Evolutionary conservation across 176 grass and related monocot species (phyloP).

Genomic region (Lolium multiflorum): DNA sequence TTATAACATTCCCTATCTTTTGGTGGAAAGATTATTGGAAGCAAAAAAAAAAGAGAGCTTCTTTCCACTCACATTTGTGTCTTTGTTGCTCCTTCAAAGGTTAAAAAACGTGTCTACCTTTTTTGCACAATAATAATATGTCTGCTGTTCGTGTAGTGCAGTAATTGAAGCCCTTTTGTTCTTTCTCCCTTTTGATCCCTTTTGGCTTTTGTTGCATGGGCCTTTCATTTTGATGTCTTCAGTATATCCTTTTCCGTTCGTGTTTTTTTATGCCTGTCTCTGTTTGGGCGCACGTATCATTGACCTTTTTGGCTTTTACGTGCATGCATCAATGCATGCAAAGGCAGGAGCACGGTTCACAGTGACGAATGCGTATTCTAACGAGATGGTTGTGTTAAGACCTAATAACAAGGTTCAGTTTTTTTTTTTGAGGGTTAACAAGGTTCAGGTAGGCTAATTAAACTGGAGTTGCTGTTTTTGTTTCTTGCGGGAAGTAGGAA

Average conservation of each 20-base stretch:
- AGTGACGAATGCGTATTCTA: slow-evolving; percentile 29
- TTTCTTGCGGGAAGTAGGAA: not conserved
- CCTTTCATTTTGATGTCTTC: slow-evolving; percentile 38
- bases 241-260: not conserved
- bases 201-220: slow-evolving; percentile 50
- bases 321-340: slow-evolving; percentile 37
- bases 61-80: not conserved
- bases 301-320: slow-evolving; percentile 54
- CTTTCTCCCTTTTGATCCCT: slow-evolving; percentile 41
- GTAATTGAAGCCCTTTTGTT: slow-evolving; percentile 32
- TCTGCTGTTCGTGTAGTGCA: slow-evolving; percentile 13
- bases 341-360: slow-evolving; percentile 39
- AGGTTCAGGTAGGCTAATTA: not conserved
- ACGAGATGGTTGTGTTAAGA: slow-evolving; percentile 1
- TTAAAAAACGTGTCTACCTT: slow-evolving; percentile 17
- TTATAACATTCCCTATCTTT: slow-evolving; percentile 36
- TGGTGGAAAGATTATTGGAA: slow-evolving; percentile 48
- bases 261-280: slow-evolving; percentile 34
- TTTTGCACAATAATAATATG: slow-evolving; percentile 33
- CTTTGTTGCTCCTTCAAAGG: slow-evolving; percentile 28
- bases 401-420: not conserved
- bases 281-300: slow-evolving; percentile 49
- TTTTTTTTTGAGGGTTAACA: no score
- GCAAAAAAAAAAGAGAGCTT: slow-evolving; percentile 20
- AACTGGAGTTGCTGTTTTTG: not conserved